A percentile compares a stretch with the other conserved stretches of the same genome.
phyloP scores from a whole-genome alignment of 768 basidiomycete genomes.

The Candolleomyces efflorescens region DNA sequence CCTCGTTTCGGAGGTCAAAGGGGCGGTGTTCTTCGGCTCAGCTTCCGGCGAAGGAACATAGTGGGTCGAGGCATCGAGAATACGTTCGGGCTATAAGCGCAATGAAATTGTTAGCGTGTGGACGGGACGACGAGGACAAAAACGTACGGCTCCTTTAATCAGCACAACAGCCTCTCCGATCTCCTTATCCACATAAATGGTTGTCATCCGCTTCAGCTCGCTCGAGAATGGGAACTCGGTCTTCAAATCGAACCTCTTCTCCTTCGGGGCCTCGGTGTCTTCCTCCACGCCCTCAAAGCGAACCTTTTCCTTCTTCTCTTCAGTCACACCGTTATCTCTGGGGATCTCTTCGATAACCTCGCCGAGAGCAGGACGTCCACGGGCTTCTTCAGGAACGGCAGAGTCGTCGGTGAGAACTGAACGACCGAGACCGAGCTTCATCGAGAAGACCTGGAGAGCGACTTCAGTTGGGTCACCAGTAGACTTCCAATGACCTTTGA shows the following conservation, averaged over 20 bases:
- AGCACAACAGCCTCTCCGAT: conserved; percentile 19
- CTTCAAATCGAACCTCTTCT: conserved; percentile 28
- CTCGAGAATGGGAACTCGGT: conserved; percentile 46
- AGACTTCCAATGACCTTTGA: conserved; percentile 41
- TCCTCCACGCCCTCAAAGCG: conserved; percentile 3
- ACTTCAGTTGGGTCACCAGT: conserved; percentile 55
- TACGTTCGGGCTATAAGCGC: conserved; percentile 32
- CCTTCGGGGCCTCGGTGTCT: conserved; percentile 14
- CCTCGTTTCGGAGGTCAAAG: conserved; percentile 24
- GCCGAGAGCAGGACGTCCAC: conserved; percentile 20
- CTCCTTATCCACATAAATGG: conserved; percentile 29
- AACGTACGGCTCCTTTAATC: conserved; percentile 34
- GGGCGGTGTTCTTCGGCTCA: conserved; percentile 16
- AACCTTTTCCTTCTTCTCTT: conserved; percentile 16
- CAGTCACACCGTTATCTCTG: conserved; percentile 8
- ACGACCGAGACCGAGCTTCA: conserved; percentile 41
- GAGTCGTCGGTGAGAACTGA: conserved; percentile 22
- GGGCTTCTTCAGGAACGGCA: conserved; percentile 12
- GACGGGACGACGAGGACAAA: not conserved
- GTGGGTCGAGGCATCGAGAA: conserved; percentile 43
- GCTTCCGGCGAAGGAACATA: conserved; percentile 26
- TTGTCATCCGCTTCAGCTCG: conserved; percentile 48
- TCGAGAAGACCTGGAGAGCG: conserved; percentile 52
- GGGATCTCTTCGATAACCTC: conserved; percentile 17
- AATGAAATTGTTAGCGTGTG: not conserved